Evolutionary conservation across 2,329 filamentous ascomycete genomes (phyloP).

Genomic region (Hymenoscyphus occultus): DNA sequence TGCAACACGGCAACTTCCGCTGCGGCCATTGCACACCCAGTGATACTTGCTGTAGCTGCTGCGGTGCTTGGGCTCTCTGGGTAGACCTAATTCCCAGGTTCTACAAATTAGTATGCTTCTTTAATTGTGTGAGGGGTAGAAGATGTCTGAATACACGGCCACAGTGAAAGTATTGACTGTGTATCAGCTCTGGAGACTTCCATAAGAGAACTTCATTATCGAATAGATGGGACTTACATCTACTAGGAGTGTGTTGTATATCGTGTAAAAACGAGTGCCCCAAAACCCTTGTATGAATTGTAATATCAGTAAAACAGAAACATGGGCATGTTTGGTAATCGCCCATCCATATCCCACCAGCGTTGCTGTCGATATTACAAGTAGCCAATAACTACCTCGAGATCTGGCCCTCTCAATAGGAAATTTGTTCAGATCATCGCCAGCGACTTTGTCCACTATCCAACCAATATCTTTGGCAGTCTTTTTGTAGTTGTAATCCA

Average conservation of each 20-base stretch:
- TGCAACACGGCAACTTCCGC: constrained; percentile 55
- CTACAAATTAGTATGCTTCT: too few relatives aligned
- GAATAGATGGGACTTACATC: constrained; percentile 48
- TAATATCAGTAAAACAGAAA: constrained; percentile 52
- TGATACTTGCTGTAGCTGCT: constrained; percentile 59
- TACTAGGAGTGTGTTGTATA: constrained; percentile 55
- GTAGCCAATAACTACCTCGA: background rate
- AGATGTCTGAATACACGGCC: too few relatives aligned
- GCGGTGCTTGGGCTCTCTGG: constrained; percentile 54
- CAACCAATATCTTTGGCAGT: constrained; percentile 45
- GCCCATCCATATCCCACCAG: constrained; percentile 34
- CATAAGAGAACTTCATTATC: too few relatives aligned
- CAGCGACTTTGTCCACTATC: constrained; percentile 42
- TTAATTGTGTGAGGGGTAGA: too few relatives aligned
- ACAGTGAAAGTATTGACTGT: too few relatives aligned
- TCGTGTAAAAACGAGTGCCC: constrained; percentile 58
- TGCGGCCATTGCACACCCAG: constrained; percentile 56
- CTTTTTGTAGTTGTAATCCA: constrained; percentile 54
- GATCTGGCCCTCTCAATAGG: constrained; percentile 31
- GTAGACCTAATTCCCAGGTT: too few relatives aligned
- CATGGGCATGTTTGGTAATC: constrained; percentile 17
- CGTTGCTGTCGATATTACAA: constrained; percentile 14
- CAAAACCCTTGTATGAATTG: constrained; percentile 53
- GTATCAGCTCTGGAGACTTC: too few relatives aligned
- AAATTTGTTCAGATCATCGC: constrained; percentile 45